Evolutionary conservation across 2,329 filamentous ascomycete species (phyloP), one percentile per base, ranked within the genome.

Genomic region (Tolypocladium album): DNA sequence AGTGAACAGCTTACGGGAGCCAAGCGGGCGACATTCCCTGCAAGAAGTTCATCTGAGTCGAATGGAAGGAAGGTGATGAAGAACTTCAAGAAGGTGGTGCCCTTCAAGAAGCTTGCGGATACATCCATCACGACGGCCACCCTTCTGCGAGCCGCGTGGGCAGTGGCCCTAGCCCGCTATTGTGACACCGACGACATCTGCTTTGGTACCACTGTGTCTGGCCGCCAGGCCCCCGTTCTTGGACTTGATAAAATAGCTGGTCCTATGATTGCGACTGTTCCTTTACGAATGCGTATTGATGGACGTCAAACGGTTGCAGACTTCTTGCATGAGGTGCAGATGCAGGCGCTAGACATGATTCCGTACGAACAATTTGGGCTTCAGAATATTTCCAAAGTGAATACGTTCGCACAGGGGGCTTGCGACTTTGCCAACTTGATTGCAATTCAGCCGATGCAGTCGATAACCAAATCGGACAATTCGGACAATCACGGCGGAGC

Each of bases 91-190:
- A 52, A 58, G 24, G 36, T 55, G n/a, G n/a, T 45, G n/a, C n/a
- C 8, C 3, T 45, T 45, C n/a, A 24, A 45, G 22, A 45, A 45
- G 22, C 43, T n/a, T 24, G n/a, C 43, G 5, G 43, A 40, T 40
- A 24, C 57, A 56, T 56, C 59, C n/a, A 58, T 61, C 27, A 65
- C 61, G 12, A 58, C 52, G 1, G 59, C 65, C 13, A 61, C 62
- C 4, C 15, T 67, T 2, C 57, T 69, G 11, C 64, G 65, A 11
- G 67, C 67, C 1, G 68, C 69, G 1, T 71, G 68, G 69, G 67
- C 66, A 1, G 22, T 71, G 6, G 45, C 65, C 17, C 56, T 65
- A 9, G 45, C 63, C 9, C 59, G 60, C 1, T 61, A 66, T 22
- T 63, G 63, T 17, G 62, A 58, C 13, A 61, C 62, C 8, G 56